These are phyloP conservation scores for Deuterostichococcus epilithicus DNA, from an alignment of 139 green algal species.

Conservation along the genomic window DNA sequence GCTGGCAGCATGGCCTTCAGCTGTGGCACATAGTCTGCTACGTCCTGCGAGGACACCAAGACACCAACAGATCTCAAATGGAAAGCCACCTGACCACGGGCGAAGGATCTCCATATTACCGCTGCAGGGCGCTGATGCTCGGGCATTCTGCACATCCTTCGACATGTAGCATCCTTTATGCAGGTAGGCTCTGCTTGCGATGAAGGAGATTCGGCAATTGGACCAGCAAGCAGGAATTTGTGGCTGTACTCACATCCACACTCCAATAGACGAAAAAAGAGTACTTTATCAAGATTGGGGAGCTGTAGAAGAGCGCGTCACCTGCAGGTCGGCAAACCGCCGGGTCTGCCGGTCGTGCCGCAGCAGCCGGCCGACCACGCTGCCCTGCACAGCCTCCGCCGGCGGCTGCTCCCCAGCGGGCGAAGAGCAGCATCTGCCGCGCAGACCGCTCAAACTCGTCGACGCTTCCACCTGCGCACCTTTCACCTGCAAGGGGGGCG, in stretches of 20 bases:
- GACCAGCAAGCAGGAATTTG: not conserved
- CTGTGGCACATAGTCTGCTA: constrained; percentile 35
- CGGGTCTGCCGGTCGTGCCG: constrained; percentile 5
- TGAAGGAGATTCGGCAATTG: not conserved
- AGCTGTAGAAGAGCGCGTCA: not conserved
- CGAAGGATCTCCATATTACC: not conserved
- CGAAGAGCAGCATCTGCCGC: not conserved
- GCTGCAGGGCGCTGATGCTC: too few relatives aligned
- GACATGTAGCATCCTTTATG: not conserved
- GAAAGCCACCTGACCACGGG: not conserved
- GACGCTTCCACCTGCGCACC: not conserved
- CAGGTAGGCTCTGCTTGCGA: too few relatives aligned
- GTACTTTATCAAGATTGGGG: not conserved
- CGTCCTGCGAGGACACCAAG: constrained; percentile 23
- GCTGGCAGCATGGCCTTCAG: constrained; percentile 37
- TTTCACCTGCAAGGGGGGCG: not conserved
- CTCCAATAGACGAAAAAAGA: too few relatives aligned
- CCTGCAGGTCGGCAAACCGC: constrained; percentile 31
- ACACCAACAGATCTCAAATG: not conserved
- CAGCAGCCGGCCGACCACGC: constrained; percentile 23
- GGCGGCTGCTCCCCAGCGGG: too few relatives aligned
- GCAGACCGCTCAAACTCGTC: not conserved
- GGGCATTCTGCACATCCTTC: not conserved
- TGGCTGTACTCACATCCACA: not conserved
- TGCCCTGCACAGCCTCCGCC: too few relatives aligned